These are phyloP conservation scores for Citrus mangshanensis DNA, from an alignment of 345 rosid genomes.

Conservation along the genomic window DNA sequence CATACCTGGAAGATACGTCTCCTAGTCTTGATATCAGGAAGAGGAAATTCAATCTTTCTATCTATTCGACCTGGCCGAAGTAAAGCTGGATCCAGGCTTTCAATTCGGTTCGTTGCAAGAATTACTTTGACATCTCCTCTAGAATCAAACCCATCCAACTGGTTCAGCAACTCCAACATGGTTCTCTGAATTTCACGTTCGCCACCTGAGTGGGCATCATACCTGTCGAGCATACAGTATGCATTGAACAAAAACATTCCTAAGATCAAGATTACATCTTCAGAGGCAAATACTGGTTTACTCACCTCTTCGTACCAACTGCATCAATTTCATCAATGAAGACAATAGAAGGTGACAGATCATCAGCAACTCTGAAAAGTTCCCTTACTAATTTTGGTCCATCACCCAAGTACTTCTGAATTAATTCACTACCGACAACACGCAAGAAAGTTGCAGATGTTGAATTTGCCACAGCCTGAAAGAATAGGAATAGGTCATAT, in stretches of 20 bases:
- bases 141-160: conserved; percentile 94
- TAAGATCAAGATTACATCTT: background rate
- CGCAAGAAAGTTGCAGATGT: conserved; percentile 97
- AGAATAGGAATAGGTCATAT: conserved; percentile 4
- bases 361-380: conserved; percentile 96
- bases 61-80: conserved; percentile 96
- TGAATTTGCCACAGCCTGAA: conserved; percentile 95
- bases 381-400: conserved; percentile 96
- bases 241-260: background rate
- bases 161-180: conserved; percentile 94
- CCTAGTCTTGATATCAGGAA: conserved; percentile 98
- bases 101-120: conserved; percentile 93
- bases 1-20: conserved; percentile 92
- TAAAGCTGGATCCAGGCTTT: conserved; percentile 95
- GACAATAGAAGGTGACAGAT: conserved; percentile 88
- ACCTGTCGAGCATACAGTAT: conserved; percentile 33
- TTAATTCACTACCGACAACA: conserved; percentile 95
- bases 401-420: conserved; percentile 96
- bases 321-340: conserved; percentile 99
- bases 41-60: conserved; percentile 94
- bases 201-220: conserved; percentile 95
- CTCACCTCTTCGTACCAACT: conserved; percentile 90
- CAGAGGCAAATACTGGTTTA: conserved; percentile 1
- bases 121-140: conserved; percentile 98
- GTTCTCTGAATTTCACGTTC: conserved; percentile 99